Evolutionary conservation across 352 stramenopile species (phyloP).

Genomic region (Globisporangium emineosum): DNA sequence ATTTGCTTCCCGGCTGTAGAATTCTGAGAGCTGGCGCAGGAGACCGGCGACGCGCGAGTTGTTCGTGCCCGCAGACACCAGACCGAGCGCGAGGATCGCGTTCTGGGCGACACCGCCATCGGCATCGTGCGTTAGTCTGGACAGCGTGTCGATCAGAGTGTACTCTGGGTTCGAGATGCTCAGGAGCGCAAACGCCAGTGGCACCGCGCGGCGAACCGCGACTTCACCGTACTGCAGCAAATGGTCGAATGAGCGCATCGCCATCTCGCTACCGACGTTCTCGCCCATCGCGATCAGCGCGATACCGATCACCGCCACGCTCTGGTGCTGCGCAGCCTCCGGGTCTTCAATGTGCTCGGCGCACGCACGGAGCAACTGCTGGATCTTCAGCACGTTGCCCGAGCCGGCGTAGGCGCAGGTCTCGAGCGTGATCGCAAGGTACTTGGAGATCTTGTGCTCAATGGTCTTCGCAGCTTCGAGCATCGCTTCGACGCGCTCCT

Average conservation of each 20-base stretch:
- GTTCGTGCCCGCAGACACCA: slow-evolving; percentile 98
- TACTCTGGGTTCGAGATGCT: slow-evolving; percentile 99
- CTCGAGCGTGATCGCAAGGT: slow-evolving; percentile 95
- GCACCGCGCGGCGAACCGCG: slow-evolving; percentile 95
- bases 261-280: slow-evolving; percentile 97
- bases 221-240: slow-evolving; percentile 99
- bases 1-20: slow-evolving; percentile 97
- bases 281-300: slow-evolving; percentile 98
- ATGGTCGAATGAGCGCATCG: slow-evolving; percentile 98
- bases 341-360: slow-evolving; percentile 94
- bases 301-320: slow-evolving; percentile 96
- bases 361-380: slow-evolving; percentile 97
- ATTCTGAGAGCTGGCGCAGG: slow-evolving; percentile 96
- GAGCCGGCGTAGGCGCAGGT: slow-evolving; percentile 98
- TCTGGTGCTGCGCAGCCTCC: slow-evolving; percentile 83
- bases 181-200: slow-evolving; percentile 94
- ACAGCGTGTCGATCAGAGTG: slow-evolving; percentile 95
- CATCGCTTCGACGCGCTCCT: slow-evolving; percentile 97
- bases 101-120: slow-evolving; percentile 97
- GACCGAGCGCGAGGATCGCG: slow-evolving; percentile 95
- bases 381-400: slow-evolving; percentile 98
- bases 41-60: slow-evolving; percentile 98
- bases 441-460: slow-evolving; percentile 97
- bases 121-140: slow-evolving; percentile 97
- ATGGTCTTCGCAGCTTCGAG: slow-evolving; percentile 98